Conservation (phyloP, 1,139 yeast species). For the Debaryomyces psychrophilus region DNA sequence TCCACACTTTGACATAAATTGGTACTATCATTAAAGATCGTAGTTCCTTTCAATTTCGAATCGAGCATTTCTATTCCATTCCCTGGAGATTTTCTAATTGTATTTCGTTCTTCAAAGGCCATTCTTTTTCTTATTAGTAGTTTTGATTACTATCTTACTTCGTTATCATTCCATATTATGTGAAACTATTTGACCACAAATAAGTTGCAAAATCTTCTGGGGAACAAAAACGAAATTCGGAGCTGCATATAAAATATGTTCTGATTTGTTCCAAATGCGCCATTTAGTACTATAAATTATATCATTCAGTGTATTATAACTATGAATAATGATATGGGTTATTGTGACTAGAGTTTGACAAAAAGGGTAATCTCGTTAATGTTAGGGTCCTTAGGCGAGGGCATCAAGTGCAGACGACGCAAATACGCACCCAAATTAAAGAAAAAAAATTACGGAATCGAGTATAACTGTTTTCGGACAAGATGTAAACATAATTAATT, state of each 20-base stretch:
- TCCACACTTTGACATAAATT: not conserved
- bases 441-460: not conserved
- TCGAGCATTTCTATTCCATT: not conserved
- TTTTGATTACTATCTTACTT: not conserved
- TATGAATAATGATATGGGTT: too few relatives aligned
- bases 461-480: constrained; percentile 4
- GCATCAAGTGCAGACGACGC: not conserved
- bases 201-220: constrained; percentile 4
- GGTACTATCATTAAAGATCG: not conserved
- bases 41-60: not conserved
- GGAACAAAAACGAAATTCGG: not conserved
- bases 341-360: not conserved
- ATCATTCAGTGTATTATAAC: not conserved
- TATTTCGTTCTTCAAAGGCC: not conserved
- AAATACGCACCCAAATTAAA: not conserved
- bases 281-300: not conserved
- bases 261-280: not conserved
- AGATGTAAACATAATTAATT: constrained; percentile 5
- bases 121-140: not conserved
- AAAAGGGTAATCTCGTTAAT: not conserved
- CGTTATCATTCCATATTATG: not conserved
- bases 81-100: not conserved
- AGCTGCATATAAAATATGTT: not conserved
- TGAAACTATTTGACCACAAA: constrained; percentile 1
- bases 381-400: not conserved